A percentile compares a stretch with the other conserved stretches of the same genome.
Evolutionary conservation across 345 rosid species (phyloP).

Genomic region (Populus simonii): DNA sequence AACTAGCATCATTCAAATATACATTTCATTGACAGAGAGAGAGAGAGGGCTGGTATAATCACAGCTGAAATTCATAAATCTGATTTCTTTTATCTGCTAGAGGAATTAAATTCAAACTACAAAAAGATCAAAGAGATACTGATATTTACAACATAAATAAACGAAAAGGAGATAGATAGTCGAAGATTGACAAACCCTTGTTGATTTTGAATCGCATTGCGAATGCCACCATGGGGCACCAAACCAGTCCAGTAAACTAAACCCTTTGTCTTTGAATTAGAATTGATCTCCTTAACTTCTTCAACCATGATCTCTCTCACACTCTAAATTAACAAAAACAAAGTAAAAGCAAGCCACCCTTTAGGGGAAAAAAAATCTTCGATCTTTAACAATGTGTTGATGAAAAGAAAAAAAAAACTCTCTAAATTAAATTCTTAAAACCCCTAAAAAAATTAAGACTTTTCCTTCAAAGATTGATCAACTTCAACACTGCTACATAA

Average conservation of each 20-base stretch:
- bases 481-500: too few relatives aligned
- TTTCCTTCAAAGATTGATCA: too few relatives aligned
- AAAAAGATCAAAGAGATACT: not conserved
- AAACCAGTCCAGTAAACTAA: too few relatives aligned
- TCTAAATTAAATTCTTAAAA: not conserved
- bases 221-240: too few relatives aligned
- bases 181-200: conserved; percentile 8
- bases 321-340: too few relatives aligned
- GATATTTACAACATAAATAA: not conserved
- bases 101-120: not conserved
- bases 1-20: not conserved
- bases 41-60: too few relatives aligned
- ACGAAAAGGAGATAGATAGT: not conserved
- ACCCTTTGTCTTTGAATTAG: not conserved
- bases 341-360: not conserved
- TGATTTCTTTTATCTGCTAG: too few relatives aligned
- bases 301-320: conserved; percentile 12
- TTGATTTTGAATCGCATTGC: conserved; percentile 2
- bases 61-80: too few relatives aligned
- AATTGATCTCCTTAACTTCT: conserved; percentile 5
- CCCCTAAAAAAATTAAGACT: too few relatives aligned
- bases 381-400: not conserved
- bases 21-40: too few relatives aligned
- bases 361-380: not conserved
- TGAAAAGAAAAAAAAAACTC: not conserved